Evolutionary conservation across 148 eudicot genomes (phyloP), one percentile per base, ranked within the genome.

Genomic region (Selenicereus undatus): DNA sequence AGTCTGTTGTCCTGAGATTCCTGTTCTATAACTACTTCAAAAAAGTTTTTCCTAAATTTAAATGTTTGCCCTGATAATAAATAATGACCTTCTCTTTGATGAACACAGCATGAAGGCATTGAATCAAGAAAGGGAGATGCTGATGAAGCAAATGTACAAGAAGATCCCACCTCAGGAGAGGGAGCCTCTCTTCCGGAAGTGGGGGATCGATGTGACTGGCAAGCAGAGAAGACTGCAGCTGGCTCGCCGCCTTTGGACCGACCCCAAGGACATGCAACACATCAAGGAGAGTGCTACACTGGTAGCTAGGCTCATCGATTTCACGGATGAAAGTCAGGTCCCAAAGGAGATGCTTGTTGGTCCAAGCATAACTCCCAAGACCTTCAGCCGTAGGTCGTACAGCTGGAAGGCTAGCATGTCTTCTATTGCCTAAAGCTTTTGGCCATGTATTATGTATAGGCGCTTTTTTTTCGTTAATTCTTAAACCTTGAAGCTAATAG

Each of bases 301-400:
- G 27, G 92, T 97, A 24, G 97, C 96, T 12, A 97, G 87, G 81
- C 79, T 97, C 62, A 91, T 89, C 24, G 98, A 94, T 73, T 88
- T 95, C 69, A 79, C 82, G 9, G 90, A 90, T 45, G 87, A 86
- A 56, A 83, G 82, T 78, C 86, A 91, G 54, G 88, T 90, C 11
- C 92, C 95, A 0, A 94, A 97, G 83, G 98, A 94, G 83, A 90
- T 91, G 88, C 89, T 97, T 66, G 90, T 97, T 29, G 99, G 94
- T 78, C 90, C 94, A 1, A 94, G 86, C 81, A 78, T 91, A 79
- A 52, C 87, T 21, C 83, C 88, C 1, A 89, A 80, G 80, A 70
- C 86, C n/a, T 32, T 83, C 3, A 89, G 50, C 77, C 65, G 79
- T 66, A 85, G 88, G 79, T 88, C 97, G 21, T 91, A 87, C 69